Evolutionary conservation across 257 asterid genomes (phyloP).

Genomic region (Salvia hispanica): DNA sequence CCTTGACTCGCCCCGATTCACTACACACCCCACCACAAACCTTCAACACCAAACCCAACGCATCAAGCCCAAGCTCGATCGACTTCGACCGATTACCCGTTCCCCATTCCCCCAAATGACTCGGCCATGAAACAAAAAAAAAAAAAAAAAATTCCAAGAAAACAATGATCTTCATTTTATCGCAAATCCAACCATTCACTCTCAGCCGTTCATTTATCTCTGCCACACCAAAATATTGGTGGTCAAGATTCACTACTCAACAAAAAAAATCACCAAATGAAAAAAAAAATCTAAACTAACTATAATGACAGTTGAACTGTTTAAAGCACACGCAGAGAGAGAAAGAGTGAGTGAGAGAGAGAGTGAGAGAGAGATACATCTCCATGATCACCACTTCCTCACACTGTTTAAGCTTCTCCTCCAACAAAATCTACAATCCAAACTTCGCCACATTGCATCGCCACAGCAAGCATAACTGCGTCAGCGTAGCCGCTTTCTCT

Average conservation of each 20-base stretch:
- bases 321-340: constrained; percentile 1
- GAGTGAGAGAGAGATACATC: not conserved
- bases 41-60: too few species aligned
- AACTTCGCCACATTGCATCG: constrained; percentile 16
- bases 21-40: too few species aligned
- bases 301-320: not conserved
- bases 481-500: constrained; percentile 31
- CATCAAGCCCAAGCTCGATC: too few species aligned
- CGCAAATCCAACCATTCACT: too few species aligned
- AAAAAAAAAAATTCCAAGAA: too few species aligned
- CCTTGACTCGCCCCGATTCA: too few species aligned
- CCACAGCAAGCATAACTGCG: not conserved
- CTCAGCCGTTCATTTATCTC: constrained; percentile 28
- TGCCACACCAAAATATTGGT: constrained; percentile 23
- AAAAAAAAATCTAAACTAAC: constrained; percentile 22
- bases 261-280: not conserved
- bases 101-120: too few species aligned
- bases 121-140: too few species aligned
- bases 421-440: constrained; percentile 26
- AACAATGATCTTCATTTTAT: too few species aligned
- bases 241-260: constrained; percentile 24
- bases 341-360: not conserved
- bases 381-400: constrained; percentile 45
- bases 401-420: constrained; percentile 29
- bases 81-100: too few species aligned